Conservation (phyloP, 2,329 filamentous ascomycete genomes). For the Cladobotryum protrusum region DNA sequence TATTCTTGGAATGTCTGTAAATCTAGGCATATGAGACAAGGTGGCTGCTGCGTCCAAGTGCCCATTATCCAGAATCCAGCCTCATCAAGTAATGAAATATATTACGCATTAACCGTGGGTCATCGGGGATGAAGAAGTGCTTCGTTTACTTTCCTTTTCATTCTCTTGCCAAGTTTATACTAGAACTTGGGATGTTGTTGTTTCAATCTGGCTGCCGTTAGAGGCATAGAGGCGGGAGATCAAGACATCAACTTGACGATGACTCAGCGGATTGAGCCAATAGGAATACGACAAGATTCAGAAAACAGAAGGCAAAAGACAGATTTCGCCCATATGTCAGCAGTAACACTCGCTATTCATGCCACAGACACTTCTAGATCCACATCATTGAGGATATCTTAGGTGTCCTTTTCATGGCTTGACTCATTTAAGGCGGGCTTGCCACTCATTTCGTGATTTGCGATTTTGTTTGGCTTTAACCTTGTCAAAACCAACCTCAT, state of each 20-base stretch:
- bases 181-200: background rate
- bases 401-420: conserved; percentile 14
- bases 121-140: too few relatives aligned
- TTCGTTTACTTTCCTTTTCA: too few relatives aligned
- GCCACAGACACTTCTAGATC: conserved; percentile 2
- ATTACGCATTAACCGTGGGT: too few relatives aligned
- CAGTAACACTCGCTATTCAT: conserved; percentile 4
- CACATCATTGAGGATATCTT: conserved; percentile 6
- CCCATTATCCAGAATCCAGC: too few relatives aligned
- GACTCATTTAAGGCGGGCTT: conserved; percentile 11
- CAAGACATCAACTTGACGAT: background rate
- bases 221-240: too few relatives aligned
- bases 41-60: too few relatives aligned
- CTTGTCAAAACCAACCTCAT: background rate
- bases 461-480: background rate
- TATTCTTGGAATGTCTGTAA: too few relatives aligned
- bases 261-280: conserved; percentile 10
- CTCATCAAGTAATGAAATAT: too few relatives aligned
- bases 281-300: conserved; percentile 10
- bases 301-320: conserved; percentile 3
- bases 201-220: background rate
- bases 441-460: background rate
- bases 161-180: too few relatives aligned
- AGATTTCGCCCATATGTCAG: conserved; percentile 8
- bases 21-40: too few relatives aligned